Base-by-base conservation (phyloP, 768 basidiomycete genomes). In the Hydnum rufescens region DNA sequence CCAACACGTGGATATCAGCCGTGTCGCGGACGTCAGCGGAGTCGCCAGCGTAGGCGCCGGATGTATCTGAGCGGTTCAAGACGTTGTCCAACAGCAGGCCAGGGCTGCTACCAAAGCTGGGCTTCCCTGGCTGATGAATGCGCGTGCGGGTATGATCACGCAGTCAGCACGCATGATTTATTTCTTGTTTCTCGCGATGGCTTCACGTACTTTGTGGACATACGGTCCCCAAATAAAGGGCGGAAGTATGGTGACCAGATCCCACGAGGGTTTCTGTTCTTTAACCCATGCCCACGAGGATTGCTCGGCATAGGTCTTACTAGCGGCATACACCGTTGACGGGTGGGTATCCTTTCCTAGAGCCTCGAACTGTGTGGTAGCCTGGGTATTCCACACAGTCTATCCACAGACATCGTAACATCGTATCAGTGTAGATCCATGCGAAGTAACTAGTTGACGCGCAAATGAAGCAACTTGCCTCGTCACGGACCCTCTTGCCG, bases 21-120 rank as follows among this genome's bases (percentile, higher is more conserved):
- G 63, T 58, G 42, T 65, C 64, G 4, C 64, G 52, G 16, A 66
- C 64, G 52, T 66, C 65, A 26, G 63, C 59, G 36, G 25, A 47
- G 8, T 39, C 6, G 8, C 53, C 55, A 25, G 26, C 8, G 25
- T 8, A 25, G 8, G 13, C 25, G 25, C 44, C 44, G 26, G 13
- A 13, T 13, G 13, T 28, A 47, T 47, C 44, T 13, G 13, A 13
- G 26, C 16, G 8, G 8, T 16, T 28, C 13, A 47, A 25, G 13
- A 47, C 25, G 8, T 13, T 25, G 26, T 13, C 8, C 13, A 47
- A 28, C 8, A 47, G 13, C 26, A n/a, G 8, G 13, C 44, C 8
- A 26, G 8, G 44, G 8, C 8, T 13, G 8, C 26, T 13, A 13
- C 44, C 13, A 13, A 13, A 8, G 13, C 13, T 47, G 8, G 8